phyloP scores from a whole-genome alignment of 352 stramenopile genomes.

The Peronospora tabacina region DNA sequence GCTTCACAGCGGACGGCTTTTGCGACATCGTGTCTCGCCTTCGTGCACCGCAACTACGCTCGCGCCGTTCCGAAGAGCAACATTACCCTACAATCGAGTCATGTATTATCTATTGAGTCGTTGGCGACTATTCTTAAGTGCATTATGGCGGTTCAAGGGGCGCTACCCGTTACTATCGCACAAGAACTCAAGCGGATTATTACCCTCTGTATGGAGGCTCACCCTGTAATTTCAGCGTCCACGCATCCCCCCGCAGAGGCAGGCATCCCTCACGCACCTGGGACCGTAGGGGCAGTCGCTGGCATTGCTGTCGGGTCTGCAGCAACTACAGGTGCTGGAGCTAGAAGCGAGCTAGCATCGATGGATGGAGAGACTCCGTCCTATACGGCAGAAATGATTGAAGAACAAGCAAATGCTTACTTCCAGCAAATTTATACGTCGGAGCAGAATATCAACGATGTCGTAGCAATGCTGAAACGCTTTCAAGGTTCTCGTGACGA shows the following conservation, averaged over 20 bases:
- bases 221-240: slow-evolving; percentile 69
- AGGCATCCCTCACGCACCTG: slow-evolving; percentile 11
- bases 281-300: slow-evolving; percentile 4
- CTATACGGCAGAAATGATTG: slow-evolving; percentile 92
- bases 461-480: slow-evolving; percentile 97
- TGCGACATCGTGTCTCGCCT: slow-evolving; percentile 74
- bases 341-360: slow-evolving; percentile 15
- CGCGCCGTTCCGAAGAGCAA: slow-evolving; percentile 74
- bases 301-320: slow-evolving; percentile 14
- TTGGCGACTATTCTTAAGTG: slow-evolving; percentile 79
- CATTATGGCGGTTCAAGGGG: slow-evolving; percentile 62
- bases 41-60: slow-evolving; percentile 80
- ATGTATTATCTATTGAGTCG: slow-evolving; percentile 79
- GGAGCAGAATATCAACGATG: slow-evolving; percentile 96
- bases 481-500: slow-evolving; percentile 95
- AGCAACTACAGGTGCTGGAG: slow-evolving; percentile 5
- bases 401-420: slow-evolving; percentile 97
- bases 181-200: slow-evolving; percentile 81
- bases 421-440: slow-evolving; percentile 99
- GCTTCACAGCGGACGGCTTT: slow-evolving; percentile 76
- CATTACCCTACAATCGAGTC: slow-evolving; percentile 72
- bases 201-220: slow-evolving; percentile 71
- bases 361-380: slow-evolving; percentile 29
- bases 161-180: slow-evolving; percentile 59
- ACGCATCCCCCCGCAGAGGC: slow-evolving; percentile 43